Evolutionary conservation across 495 filamentous ascomycete species (phyloP).

Genomic region (Neurospora sp.): DNA sequence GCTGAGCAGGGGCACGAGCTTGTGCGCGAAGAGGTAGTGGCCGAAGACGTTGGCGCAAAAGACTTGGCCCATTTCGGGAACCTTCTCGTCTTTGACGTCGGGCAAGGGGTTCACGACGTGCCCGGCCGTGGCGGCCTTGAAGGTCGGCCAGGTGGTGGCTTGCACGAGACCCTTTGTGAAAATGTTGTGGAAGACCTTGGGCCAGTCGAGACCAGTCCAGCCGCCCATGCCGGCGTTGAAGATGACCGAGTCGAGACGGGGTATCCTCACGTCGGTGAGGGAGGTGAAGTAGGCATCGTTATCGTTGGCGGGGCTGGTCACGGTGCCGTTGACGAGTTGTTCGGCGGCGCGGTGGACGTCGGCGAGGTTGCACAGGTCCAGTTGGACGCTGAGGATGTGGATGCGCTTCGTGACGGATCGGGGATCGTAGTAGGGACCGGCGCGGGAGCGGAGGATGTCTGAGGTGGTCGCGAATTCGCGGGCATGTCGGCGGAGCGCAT

Average conservation of each 20-base stretch:
- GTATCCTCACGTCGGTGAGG: conserved; percentile 39
- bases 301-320: conserved; percentile 25
- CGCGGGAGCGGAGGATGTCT: conserved; percentile 24
- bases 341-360: conserved; percentile 38
- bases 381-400: conserved; percentile 44
- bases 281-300: conserved; percentile 24
- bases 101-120: conserved; percentile 34
- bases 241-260: conserved; percentile 68
- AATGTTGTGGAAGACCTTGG: conserved; percentile 45
- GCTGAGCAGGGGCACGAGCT: conserved; percentile 61
- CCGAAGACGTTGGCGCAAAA: conserved; percentile 93
- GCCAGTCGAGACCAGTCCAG: conserved; percentile 73
- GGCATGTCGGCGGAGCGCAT: conserved; percentile 43
- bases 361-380: conserved; percentile 45
- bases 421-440: conserved; percentile 33
- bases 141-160: conserved; percentile 67
- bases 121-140: conserved; percentile 56
- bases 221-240: conserved; percentile 89
- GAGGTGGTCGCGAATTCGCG: conserved; percentile 29
- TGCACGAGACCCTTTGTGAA: conserved; percentile 52
- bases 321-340: conserved; percentile 37
- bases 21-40: conserved; percentile 83
- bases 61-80: conserved; percentile 51
- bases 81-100: not conserved
- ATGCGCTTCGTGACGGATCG: conserved; percentile 35